Conservation (phyloP, 345 rosid genomes). For the Mercurialis annua region DNA sequence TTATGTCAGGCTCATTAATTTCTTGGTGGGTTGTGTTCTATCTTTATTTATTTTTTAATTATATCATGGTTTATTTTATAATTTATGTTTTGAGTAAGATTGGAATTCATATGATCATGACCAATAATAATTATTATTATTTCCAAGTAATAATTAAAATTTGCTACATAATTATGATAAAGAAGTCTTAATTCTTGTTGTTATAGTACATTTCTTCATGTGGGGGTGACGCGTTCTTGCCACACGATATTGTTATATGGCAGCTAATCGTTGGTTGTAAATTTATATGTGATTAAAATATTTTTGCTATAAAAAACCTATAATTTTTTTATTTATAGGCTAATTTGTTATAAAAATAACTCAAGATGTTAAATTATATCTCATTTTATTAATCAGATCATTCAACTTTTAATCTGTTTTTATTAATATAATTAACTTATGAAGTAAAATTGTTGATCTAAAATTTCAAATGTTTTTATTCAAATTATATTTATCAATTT, state of each 20-base stretch:
- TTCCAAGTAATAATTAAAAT: conserved; percentile 1
- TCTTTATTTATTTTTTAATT: neutral
- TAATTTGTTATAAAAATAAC: too few relatives aligned
- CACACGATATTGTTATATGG: conserved; percentile 4
- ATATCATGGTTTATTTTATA: neutral
- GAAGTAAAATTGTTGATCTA: too few relatives aligned
- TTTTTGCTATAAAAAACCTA: too few relatives aligned
- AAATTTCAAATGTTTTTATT: too few relatives aligned
- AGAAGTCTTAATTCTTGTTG: neutral
- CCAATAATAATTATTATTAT: neutral
- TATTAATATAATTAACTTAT: too few relatives aligned
- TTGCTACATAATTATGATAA: neutral
- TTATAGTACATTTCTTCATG: conserved; percentile 5
- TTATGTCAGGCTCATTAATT: conserved; percentile 44
- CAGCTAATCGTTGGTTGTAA: conserved; percentile 12
- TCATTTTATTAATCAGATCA: too few relatives aligned
- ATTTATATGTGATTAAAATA: neutral
- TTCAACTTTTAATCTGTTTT: too few relatives aligned
- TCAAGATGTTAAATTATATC: too few relatives aligned
- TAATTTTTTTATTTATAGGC: too few relatives aligned
- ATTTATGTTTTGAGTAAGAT: neutral
- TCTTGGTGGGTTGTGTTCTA: conserved; percentile 14
- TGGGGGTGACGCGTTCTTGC: conserved; percentile 4
- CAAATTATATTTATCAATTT: too few relatives aligned
- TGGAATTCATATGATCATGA: neutral